Conservation (phyloP, 1,139 yeast species). For the Hyphopichia wangnamkhiaoensis region DNA sequence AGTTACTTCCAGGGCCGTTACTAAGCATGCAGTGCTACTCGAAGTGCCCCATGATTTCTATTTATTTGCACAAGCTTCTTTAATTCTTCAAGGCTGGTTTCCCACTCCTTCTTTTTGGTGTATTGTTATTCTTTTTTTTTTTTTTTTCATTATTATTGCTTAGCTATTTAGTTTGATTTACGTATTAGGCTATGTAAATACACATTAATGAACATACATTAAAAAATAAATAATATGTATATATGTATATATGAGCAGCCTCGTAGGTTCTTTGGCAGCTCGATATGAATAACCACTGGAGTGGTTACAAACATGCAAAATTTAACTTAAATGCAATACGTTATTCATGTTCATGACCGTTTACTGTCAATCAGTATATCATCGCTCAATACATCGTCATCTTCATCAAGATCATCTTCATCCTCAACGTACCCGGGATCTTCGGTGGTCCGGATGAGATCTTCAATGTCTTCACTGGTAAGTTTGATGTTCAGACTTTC, state of each 20-base stretch:
- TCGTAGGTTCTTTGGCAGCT: too few species aligned
- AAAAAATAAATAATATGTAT: too few species aligned
- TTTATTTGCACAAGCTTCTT: too few species aligned
- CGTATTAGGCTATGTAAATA: too few species aligned
- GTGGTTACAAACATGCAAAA: background rate
- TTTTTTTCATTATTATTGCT: too few species aligned
- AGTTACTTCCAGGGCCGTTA: constrained; percentile 25
- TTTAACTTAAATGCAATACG: background rate
- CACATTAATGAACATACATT: too few species aligned
- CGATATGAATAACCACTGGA: too few species aligned
- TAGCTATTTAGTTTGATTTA: too few species aligned
- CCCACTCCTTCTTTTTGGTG: background rate
- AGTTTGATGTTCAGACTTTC: constrained; percentile 32
- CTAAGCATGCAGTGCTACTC: constrained; percentile 3
- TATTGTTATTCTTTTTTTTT: too few species aligned
- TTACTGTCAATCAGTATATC: background rate
- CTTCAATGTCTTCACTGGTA: constrained; percentile 19
- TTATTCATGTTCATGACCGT: background rate
- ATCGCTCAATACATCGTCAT: constrained; percentile 9
- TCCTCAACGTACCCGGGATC: constrained; percentile 8
- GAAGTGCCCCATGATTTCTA: too few species aligned
- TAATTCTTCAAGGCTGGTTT: background rate
- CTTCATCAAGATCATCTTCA: constrained; percentile 11
- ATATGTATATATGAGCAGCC: too few species aligned
- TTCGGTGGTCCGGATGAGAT: constrained; percentile 5